Conservation (phyloP, 495 filamentous ascomycete genomes). For the Cetradonia linearis region DNA sequence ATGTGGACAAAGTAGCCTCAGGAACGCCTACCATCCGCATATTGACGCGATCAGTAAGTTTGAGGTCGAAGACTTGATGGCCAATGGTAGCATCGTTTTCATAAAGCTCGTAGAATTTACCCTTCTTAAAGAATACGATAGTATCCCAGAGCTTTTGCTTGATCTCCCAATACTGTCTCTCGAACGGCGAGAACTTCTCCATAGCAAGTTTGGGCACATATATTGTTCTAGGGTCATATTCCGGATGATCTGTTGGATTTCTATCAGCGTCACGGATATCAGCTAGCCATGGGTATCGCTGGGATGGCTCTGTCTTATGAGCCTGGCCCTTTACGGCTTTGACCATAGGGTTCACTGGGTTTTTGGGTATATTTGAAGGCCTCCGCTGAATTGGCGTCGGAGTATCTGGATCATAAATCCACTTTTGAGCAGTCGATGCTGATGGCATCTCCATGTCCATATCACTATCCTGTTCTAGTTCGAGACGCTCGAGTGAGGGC, state of each 20-base stretch:
- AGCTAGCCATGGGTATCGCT: conserved; percentile 83
- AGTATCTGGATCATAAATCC: conserved; percentile 77
- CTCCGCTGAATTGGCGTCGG: conserved; percentile 49
- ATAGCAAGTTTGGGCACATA: conserved; percentile 74
- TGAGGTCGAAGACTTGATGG: conserved; percentile 93
- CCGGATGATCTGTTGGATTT: conserved; percentile 68
- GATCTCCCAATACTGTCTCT: conserved; percentile 99
- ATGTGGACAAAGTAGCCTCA: conserved; percentile 78
- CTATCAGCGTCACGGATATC: conserved; percentile 72
- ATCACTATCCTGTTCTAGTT: conserved; percentile 42
- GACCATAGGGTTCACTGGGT: conserved; percentile 17
- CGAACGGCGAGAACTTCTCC: conserved; percentile 77
- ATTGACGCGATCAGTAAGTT: conserved; percentile 95
- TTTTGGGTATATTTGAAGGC: conserved; percentile 29
- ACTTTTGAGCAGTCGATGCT: conserved; percentile 68
- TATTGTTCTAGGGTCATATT: conserved; percentile 85
- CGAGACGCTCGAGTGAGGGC: conserved; percentile 17
- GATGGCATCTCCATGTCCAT: conserved; percentile 49
- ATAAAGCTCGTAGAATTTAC: conserved; percentile 98
- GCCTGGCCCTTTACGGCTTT: conserved; percentile 58
- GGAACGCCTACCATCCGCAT: conserved; percentile 98
- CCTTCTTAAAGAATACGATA: conserved; percentile 99
- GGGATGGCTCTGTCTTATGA: conserved; percentile 65
- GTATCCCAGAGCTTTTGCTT: conserved; percentile 97
- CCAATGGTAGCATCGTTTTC: conserved; percentile 97